phyloP scores from a whole-genome alignment of 108 stramenopile species.

The Cyclotella sp. region DNA sequence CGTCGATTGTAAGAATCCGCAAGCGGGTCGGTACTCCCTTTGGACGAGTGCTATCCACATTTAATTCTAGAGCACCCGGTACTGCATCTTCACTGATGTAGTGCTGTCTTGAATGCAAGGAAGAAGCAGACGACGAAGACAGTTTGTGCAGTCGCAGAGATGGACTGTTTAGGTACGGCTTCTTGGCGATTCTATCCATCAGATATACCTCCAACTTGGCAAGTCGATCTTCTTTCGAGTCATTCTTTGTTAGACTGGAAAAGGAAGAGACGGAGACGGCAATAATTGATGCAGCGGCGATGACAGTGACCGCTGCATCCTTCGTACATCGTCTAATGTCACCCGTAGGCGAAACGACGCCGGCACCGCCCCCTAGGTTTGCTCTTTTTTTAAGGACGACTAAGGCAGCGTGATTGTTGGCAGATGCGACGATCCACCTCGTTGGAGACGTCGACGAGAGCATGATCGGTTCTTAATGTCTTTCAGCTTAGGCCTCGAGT shows the following conservation, averaged over 20 bases:
- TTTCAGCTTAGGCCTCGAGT: too few species aligned
- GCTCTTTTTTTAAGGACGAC: too few species aligned
- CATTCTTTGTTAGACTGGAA: conserved; percentile 8
- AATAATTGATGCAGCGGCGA: neutral
- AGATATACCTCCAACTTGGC: conserved; percentile 55
- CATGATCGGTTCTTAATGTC: too few species aligned
- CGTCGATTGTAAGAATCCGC: conserved; percentile 67
- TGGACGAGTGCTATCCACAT: conserved; percentile 19
- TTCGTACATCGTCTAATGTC: neutral
- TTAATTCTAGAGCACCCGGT: neutral
- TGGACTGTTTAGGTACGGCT: conserved; percentile 58
- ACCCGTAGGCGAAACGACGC: neutral
- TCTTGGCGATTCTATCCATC: conserved; percentile 76
- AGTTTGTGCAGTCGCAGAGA: neutral
- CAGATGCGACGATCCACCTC: too few species aligned
- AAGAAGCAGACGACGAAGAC: neutral
- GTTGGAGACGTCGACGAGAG: neutral
- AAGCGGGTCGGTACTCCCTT: conserved; percentile 67
- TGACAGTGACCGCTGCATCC: neutral
- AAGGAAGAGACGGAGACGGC: neutral
- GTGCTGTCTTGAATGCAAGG: neutral
- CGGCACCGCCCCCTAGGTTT: too few species aligned
- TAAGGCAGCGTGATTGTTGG: too few species aligned
- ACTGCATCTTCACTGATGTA: conserved; percentile 2
- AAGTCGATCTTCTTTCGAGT: neutral